Evolutionary conservation across 1,284 basidiomycete species (phyloP).

Genomic region (Mycosarcoma maydis): DNA sequence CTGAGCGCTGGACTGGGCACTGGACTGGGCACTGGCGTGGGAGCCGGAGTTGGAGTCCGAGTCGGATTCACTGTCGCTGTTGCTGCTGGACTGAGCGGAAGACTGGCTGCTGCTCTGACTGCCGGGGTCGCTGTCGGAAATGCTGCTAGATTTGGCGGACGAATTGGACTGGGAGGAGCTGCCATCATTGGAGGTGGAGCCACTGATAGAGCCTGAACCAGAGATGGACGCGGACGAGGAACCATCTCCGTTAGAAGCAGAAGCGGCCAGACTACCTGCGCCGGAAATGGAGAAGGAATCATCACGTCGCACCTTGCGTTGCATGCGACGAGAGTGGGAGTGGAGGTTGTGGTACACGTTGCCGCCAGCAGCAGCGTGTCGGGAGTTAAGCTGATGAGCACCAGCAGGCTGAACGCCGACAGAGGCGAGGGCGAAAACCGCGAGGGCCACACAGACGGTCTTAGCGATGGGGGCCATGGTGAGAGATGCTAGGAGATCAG

Average conservation of each 20-base stretch:
- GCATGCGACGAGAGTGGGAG: constrained; percentile 47
- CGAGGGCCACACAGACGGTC: constrained; percentile 48
- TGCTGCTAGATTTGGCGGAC: constrained; percentile 3
- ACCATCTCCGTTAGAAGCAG: constrained; percentile 2
- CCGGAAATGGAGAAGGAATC: constrained; percentile 27
- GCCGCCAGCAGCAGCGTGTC: constrained; percentile 46
- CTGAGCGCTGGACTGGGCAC: constrained; percentile 1
- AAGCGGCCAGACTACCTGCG: constrained; percentile 17
- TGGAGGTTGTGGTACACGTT: constrained; percentile 49
- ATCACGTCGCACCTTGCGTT: constrained; percentile 47
- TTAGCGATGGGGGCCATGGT: constrained; percentile 51
- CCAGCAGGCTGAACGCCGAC: constrained; percentile 29
- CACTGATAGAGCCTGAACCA: constrained; percentile 23
- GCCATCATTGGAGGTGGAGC: constrained; percentile 24
- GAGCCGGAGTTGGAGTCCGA: constrained; percentile 8
- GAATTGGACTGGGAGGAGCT: constrained; percentile 11
- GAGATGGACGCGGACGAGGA: constrained; percentile 22
- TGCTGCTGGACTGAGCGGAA: constrained; percentile 3
- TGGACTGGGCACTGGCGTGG: not conserved
- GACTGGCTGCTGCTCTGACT: constrained; percentile 6
- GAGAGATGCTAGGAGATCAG: constrained; percentile 6
- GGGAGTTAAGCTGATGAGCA: constrained; percentile 45
- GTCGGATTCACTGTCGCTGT: constrained; percentile 1
- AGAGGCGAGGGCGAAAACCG: constrained; percentile 42
- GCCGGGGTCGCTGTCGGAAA: constrained; percentile 2